These are phyloP conservation scores for Debaryomyces singareniensis DNA, from an alignment of 1,139 yeast genomes.

Conservation along the genomic window DNA sequence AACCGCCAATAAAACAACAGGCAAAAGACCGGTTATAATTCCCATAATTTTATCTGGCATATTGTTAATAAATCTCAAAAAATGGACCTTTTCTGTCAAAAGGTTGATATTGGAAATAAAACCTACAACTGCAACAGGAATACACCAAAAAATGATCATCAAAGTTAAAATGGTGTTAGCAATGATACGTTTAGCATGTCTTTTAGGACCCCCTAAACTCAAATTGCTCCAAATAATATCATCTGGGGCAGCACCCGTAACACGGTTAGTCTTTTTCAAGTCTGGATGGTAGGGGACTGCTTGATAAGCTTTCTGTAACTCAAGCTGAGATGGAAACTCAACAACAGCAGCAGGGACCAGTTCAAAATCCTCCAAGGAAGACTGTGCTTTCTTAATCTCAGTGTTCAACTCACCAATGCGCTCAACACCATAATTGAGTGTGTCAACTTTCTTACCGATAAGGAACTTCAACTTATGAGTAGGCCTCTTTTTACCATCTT, in stretches of 20 bases:
- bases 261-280: conserved; percentile 55
- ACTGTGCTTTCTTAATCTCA: conserved; percentile 58
- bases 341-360: conserved; percentile 74
- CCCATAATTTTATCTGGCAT: conserved; percentile 69
- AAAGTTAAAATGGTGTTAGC: conserved; percentile 41
- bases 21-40: conserved; percentile 78
- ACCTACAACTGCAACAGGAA: conserved; percentile 97
- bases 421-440: conserved; percentile 65
- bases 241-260: conserved; percentile 58
- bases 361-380: conserved; percentile 33
- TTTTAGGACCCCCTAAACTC: conserved; percentile 33
- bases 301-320: conserved; percentile 87
- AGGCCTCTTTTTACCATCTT: conserved; percentile 61
- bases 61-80: conserved; percentile 62
- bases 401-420: conserved; percentile 61
- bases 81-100: conserved; percentile 61
- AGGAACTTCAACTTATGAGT: conserved; percentile 50
- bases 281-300: conserved; percentile 64
- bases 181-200: conserved; percentile 34
- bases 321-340: conserved; percentile 80
- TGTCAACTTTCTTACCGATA: conserved; percentile 80
- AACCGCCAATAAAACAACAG: conserved; percentile 73
- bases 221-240: conserved; percentile 83
- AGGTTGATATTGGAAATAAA: conserved; percentile 75
- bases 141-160: conserved; percentile 79